These are phyloP conservation scores for Xylaria bambusicola DNA, from an alignment of 495 filamentous ascomycete species.

Conservation along the genomic window DNA sequence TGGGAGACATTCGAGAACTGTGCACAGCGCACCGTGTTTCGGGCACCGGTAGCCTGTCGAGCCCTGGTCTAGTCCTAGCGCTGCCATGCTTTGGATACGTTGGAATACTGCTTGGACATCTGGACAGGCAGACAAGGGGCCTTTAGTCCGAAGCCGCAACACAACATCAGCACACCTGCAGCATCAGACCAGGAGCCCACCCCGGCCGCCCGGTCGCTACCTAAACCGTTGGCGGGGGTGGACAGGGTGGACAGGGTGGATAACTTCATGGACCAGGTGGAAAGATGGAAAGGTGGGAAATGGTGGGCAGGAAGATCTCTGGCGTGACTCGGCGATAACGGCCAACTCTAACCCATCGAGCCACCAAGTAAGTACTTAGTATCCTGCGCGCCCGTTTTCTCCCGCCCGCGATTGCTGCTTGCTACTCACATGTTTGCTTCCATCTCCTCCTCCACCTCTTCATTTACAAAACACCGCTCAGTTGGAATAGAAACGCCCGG, in stretches of 20 bases:
- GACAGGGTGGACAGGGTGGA: too few species aligned
- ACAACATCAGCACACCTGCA: neutral
- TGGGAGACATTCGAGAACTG: neutral
- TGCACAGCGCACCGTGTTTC: constrained; percentile 13
- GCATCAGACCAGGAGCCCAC: constrained; percentile 8
- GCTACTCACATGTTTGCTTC: neutral
- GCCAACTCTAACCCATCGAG: neutral
- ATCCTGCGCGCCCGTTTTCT: constrained; percentile 12
- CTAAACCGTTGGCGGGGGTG: neutral
- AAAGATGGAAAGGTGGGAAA: too few species aligned
- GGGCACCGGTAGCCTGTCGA: neutral
- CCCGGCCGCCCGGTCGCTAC: constrained; percentile 5
- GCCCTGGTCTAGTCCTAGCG: constrained; percentile 2
- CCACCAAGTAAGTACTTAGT: constrained; percentile 19
- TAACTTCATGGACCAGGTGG: too few species aligned
- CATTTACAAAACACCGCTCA: neutral
- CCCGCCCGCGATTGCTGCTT: neutral
- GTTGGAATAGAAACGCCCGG: neutral
- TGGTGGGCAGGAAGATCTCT: too few species aligned
- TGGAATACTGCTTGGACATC: too few species aligned
- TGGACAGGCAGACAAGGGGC: too few species aligned
- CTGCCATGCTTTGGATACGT: neutral
- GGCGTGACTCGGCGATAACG: constrained; percentile 17
- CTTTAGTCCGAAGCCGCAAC: constrained; percentile 21
- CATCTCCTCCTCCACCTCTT: neutral